phyloP scores from a whole-genome alignment of 108 stramenopile species.

The Epipyxis sp. region DNA sequence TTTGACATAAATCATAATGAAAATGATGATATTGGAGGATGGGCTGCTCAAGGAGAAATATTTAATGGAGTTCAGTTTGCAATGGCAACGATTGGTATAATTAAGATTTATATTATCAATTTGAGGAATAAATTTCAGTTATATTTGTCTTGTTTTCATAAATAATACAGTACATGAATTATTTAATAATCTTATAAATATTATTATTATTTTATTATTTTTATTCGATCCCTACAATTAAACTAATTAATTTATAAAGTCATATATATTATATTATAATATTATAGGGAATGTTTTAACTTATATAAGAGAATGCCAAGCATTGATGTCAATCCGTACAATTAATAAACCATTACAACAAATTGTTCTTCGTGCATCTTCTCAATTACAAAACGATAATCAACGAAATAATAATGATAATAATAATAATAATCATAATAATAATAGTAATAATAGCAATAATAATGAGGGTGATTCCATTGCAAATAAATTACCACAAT shows the following conservation, averaged over 20 bases:
- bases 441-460: not conserved
- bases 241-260: too few species aligned
- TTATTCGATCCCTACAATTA: too few species aligned
- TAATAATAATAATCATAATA: not conserved
- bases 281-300: constrained; percentile 21
- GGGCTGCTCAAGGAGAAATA: not conserved
- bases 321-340: not conserved
- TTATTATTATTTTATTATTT: too few species aligned
- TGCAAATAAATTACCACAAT: too few species aligned
- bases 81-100: not conserved
- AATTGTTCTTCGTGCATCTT: not conserved
- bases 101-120: too few species aligned
- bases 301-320: constrained; percentile 11
- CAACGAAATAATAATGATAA: not conserved
- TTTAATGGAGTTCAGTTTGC: not conserved
- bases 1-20: too few species aligned
- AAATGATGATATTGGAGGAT: not conserved
- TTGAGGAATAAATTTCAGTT: too few species aligned
- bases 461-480: too few species aligned
- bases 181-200: too few species aligned
- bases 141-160: too few species aligned
- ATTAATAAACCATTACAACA: not conserved
- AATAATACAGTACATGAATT: too few species aligned
- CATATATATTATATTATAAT: too few species aligned
- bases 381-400: not conserved